A percentile compares a stretch with the other conserved stretches of the same genome.
Conservation (phyloP, 306 rosid species). For the Glycine soja region DNA sequence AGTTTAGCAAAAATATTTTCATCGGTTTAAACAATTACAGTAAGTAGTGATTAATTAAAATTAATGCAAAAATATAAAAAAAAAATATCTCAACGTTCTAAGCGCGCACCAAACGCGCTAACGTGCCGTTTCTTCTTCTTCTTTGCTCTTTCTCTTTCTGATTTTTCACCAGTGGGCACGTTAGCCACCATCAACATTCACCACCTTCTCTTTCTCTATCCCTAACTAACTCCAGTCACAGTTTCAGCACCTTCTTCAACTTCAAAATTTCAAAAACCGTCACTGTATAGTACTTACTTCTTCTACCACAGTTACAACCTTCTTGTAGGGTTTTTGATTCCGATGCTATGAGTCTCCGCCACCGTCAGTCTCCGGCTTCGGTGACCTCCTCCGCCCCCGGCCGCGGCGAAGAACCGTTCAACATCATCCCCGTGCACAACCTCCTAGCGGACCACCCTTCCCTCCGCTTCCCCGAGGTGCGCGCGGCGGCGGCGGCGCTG, state of each 20-base stretch:
- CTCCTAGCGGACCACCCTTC: slow-evolving; percentile 95
- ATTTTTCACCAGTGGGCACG: slow-evolving; percentile 36
- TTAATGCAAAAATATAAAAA: neutral
- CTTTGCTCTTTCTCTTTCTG: neutral
- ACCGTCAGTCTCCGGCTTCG: slow-evolving; percentile 41
- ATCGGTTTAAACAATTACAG: neutral
- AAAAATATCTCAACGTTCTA: slow-evolving; percentile 15
- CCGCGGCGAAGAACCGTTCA: slow-evolving; percentile 66
- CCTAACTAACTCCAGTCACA: slow-evolving; percentile 29
- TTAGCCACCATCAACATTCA: slow-evolving; percentile 23
- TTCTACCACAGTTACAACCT: neutral
- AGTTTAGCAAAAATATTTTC: neutral
- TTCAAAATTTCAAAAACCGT: neutral
- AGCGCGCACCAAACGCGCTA: slow-evolving; percentile 28
- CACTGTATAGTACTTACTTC: neutral
- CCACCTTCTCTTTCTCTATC: slow-evolving; percentile 36
- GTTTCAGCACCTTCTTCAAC: slow-evolving; percentile 8
- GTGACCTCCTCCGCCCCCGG: neutral
- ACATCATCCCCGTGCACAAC: slow-evolving; percentile 84
- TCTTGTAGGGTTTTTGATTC: slow-evolving; percentile 43
- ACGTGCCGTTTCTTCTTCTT: slow-evolving; percentile 40
- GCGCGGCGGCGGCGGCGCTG: slow-evolving; percentile 79
- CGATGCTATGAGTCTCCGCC: slow-evolving; percentile 58
- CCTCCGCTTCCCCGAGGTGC: slow-evolving; percentile 87
- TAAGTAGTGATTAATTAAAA: neutral